Base-by-base conservation (phyloP, 495 filamentous ascomycete species). In the Lichenothelia convexa region DNA sequence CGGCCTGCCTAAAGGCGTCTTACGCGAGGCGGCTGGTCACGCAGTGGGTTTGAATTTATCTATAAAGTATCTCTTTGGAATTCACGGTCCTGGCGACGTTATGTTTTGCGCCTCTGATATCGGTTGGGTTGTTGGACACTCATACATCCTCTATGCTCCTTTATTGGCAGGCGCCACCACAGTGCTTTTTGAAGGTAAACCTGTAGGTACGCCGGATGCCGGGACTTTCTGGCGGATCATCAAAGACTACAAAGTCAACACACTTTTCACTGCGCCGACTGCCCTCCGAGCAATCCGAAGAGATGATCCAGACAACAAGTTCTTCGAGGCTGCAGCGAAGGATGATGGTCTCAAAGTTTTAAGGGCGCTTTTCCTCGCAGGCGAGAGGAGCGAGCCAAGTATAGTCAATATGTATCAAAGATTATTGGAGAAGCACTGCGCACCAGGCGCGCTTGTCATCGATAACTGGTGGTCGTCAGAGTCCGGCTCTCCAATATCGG, bases 381-480 rank as follows among this genome's bases (percentile, higher is more conserved):
- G 86, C 11, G 86, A 94, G 48, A 63, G 85, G 12, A 89, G 80
- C 39, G 86, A 94, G 47, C 85, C 86, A 4, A 76, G 73, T 35
- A 84, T 94, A 47, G 67, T 94, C 2, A 67, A 64, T 7, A 71
- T 78, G 51, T 93, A 85, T 40, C 77, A 85, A 45, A 60, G 71
- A 4, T 64, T 91, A 1, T 59, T 93, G 2, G 46, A 58, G 8
- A 60, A 66, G 35, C 72, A 82, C 44, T 75, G 68, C 24, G 70
- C 72, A 0, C 58, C 56, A 1, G 65, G 67, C 20, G 73, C 82
- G 0, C 59, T 68, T 19, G 80, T 93, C 12, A 64, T 93, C 34
- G 86, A 94, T 52, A 92, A 93, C 50, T 94, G 86, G 86, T 94
- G 86, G 86, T 87, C 80, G 3, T 87, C 81, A 1, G 86, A 93